A percentile compares a stretch with the other conserved stretches of the same genome.
Evolutionary conservation across 2,329 filamentous ascomycete genomes (phyloP).

Genomic region (Pseudogymnoascus destructans): DNA sequence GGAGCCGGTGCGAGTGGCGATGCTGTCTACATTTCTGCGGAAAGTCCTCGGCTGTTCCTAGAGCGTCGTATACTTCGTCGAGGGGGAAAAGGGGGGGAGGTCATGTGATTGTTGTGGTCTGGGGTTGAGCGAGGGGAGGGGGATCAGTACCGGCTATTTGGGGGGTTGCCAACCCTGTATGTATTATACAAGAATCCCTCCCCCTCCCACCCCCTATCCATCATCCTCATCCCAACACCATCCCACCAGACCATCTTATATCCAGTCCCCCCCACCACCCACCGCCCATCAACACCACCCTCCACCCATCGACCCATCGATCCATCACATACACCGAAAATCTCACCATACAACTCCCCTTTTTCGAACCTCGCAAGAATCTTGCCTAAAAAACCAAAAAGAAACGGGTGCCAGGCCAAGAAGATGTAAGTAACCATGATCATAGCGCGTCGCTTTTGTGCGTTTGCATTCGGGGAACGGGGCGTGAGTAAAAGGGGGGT

Average conservation of each 20-base stretch:
- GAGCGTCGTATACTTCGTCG: too few relatives aligned
- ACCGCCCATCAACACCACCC: background rate
- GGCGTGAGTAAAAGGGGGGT: background rate
- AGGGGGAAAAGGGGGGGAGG: too few relatives aligned
- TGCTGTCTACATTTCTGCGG: background rate
- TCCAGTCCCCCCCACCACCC: background rate
- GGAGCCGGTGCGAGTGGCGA: background rate
- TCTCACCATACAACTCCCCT: background rate
- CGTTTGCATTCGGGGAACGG: background rate
- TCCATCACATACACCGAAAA: background rate
- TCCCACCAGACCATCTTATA: background rate
- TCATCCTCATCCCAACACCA: background rate
- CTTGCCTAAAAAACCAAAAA: background rate
- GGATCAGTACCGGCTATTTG: too few relatives aligned
- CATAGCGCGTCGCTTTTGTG: background rate
- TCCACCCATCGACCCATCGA: background rate
- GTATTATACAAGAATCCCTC: background rate
- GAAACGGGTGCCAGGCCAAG: background rate
- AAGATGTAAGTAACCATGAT: background rate
- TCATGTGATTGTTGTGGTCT: too few relatives aligned
- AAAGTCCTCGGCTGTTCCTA: too few relatives aligned
- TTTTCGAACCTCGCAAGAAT: background rate
- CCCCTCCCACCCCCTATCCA: background rate
- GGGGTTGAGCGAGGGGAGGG: too few relatives aligned
- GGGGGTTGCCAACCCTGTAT: too few relatives aligned